Conservation (phyloP, 805 yeast genomes). For the Starmerella ratchasimensis region DNA sequence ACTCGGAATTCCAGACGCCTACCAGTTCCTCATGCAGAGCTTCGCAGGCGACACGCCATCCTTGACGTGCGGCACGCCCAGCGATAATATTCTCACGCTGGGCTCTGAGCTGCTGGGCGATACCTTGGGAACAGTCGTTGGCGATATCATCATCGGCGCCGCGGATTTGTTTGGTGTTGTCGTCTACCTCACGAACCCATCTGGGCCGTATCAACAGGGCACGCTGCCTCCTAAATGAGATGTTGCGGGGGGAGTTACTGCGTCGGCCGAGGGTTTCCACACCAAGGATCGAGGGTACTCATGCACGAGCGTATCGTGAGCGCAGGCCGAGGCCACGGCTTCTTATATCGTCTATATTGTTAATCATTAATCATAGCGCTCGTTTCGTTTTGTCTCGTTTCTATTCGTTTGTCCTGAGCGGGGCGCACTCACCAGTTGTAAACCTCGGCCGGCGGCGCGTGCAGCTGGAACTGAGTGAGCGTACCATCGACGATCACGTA, state of each 20-base stretch:
- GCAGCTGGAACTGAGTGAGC: slow-evolving; percentile 1
- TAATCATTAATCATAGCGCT: too few species aligned
- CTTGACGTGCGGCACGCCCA: slow-evolving; percentile 4
- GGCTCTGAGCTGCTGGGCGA: slow-evolving; percentile 1
- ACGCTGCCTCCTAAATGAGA: too few species aligned
- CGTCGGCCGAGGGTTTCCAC: too few species aligned
- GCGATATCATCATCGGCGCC: not conserved
- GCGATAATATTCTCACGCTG: slow-evolving; percentile 4
- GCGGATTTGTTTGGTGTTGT: not conserved
- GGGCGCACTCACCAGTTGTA: slow-evolving; percentile 3
- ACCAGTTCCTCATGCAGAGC: slow-evolving; percentile 10
- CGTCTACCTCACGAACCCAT: not conserved
- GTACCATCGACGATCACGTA: slow-evolving; percentile 16
- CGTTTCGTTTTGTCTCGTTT: too few species aligned
- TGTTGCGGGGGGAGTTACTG: too few species aligned
- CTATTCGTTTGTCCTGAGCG: too few species aligned
- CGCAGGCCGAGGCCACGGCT: too few species aligned
- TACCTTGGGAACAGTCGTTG: slow-evolving; percentile 1
- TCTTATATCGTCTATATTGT: too few species aligned
- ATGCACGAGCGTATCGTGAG: too few species aligned
- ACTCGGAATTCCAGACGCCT: slow-evolving; percentile 10
- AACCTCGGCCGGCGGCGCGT: slow-evolving; percentile 3
- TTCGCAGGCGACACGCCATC: slow-evolving; percentile 7
- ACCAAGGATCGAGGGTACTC: too few species aligned
- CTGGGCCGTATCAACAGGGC: not conserved